Base-by-base conservation (phyloP, 306 rosid species). In the Chamaecrista fasciculata region DNA sequence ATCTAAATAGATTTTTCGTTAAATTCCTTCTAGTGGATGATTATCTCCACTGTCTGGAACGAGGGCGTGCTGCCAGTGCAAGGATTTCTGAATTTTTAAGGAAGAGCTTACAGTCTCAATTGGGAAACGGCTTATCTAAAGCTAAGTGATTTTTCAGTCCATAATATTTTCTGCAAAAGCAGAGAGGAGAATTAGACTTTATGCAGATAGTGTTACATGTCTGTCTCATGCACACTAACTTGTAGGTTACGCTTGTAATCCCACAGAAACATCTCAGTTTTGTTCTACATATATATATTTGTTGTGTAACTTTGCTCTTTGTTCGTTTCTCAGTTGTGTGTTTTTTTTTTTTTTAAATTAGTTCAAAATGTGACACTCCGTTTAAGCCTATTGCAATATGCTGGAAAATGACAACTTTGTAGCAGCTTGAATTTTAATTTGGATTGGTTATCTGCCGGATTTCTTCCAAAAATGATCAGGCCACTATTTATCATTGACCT, bases 41-140 rank as follows among this genome's bases (percentile, higher is more conserved):
- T 64, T 91, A 94, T 87, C 79, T 88, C 75, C 92, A 71, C 70
- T 86, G 99, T 74, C 88, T 94, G 62, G 96, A 94, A 50, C 84
- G 96, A 70, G 98, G 97, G 55, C 86, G 87, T 15, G 97, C 98
- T 11, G 83, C 94, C 2, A 75, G 78, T 76, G 81, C 75, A 25
- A 86, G 78, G 79, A 70, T 94, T 86, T 94, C 97, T 60, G 83
- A 74, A 68, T 85, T 88, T 73, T 84, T 94, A 65, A 84, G 96
- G 79, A 86, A 79, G 80, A 88, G 81, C 80, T 70, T 88, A 40
- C 89, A 66, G 46, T 84, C 85, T 1, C 73, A 90, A 72, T 76
- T 84, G 52, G 39, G 86, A 0, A 58, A 52, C 11, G 88, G 67
- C 63, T 59, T 73, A 28, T 80, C 85, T 21, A 70, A 65, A 71